Evolutionary conservation across 2,329 filamentous ascomycete species (phyloP).

Genomic region (Coniochaeta prunicola): DNA sequence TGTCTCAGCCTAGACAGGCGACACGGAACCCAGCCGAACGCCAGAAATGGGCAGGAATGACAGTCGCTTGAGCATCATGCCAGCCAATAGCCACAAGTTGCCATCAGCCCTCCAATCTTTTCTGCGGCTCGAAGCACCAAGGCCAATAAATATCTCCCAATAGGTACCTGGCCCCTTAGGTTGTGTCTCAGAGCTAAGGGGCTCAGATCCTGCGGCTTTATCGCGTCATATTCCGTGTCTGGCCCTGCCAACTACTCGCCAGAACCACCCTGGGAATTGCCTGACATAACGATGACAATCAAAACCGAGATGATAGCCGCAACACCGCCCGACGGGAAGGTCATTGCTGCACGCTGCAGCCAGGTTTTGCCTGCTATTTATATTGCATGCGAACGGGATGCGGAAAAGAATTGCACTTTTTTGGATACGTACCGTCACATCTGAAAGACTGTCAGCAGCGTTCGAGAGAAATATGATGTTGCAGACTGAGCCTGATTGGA

Average conservation of each 20-base stretch:
- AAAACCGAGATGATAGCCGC: slow-evolving; percentile 14
- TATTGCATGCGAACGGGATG: slow-evolving; percentile 5
- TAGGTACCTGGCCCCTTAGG: slow-evolving; percentile 10
- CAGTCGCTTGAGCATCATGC: slow-evolving; percentile 17
- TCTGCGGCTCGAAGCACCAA: slow-evolving; percentile 13
- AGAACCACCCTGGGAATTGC: slow-evolving; percentile 15
- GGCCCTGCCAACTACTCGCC: slow-evolving; percentile 11
- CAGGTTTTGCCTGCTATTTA: slow-evolving; percentile 13
- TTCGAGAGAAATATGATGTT: slow-evolving; percentile 4
- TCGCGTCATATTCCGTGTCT: slow-evolving; percentile 17
- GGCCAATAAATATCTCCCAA: slow-evolving; percentile 5
- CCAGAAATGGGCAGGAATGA: slow-evolving; percentile 1
- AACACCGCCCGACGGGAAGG: slow-evolving; percentile 10
- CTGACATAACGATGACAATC: slow-evolving; percentile 19
- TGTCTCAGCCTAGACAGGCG: not conserved
- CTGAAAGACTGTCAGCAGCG: slow-evolving; percentile 32
- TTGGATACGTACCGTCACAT: slow-evolving; percentile 54
- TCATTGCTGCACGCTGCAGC: slow-evolving; percentile 11
- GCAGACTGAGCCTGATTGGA: not conserved
- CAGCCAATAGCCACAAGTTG: not conserved
- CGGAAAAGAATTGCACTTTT: not conserved
- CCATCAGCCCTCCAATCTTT: slow-evolving; percentile 9
- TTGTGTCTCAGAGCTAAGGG: slow-evolving; percentile 15
- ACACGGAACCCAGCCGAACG: not conserved
- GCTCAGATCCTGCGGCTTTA: slow-evolving; percentile 11